Evolutionary conservation across 345 rosid species (phyloP).

Genomic region (Iberis pinnata): DNA sequence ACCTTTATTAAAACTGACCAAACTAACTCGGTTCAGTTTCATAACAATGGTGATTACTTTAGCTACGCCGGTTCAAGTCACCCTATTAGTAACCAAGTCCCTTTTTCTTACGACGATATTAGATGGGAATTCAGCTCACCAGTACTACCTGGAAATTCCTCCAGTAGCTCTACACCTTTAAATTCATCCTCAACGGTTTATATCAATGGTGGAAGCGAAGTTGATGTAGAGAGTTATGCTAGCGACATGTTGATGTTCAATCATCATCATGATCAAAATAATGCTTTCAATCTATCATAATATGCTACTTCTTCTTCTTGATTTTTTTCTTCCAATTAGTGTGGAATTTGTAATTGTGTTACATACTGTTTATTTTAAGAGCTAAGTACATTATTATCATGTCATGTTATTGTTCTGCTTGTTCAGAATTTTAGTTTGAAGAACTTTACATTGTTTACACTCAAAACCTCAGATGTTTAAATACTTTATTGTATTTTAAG

Average conservation of each 20-base stretch:
- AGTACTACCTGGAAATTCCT: slow-evolving; percentile 22
- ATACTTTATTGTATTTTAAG: no score
- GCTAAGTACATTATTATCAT: no score
- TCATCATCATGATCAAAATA: slow-evolving; percentile 17
- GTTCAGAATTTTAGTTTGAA: no score
- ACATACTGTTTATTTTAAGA: slow-evolving; percentile 5
- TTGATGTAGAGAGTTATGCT: slow-evolving; percentile 31
- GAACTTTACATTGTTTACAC: no score
- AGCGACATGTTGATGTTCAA: slow-evolving; percentile 30
- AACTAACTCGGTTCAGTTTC: slow-evolving; percentile 22
- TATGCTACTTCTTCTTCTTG: neutral
- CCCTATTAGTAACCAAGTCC: slow-evolving; percentile 14
- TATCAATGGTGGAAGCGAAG: slow-evolving; percentile 31
- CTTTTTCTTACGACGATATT: neutral
- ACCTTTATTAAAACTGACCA: neutral
- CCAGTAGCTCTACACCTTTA: slow-evolving; percentile 26
- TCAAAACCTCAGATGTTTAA: no score
- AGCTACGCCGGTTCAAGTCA: slow-evolving; percentile 15
- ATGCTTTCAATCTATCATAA: slow-evolving; percentile 12
- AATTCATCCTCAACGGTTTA: slow-evolving; percentile 22
- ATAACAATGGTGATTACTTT: slow-evolving; percentile 24
- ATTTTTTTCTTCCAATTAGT: neutral
- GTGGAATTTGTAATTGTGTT: slow-evolving; percentile 4
- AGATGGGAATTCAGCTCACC: slow-evolving; percentile 21
- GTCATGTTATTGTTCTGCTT: no score